Evolutionary conservation across 441 rosid species (phyloP), one percentile per base, ranked within the genome.

Genomic region (Erodium trifolium): DNA sequence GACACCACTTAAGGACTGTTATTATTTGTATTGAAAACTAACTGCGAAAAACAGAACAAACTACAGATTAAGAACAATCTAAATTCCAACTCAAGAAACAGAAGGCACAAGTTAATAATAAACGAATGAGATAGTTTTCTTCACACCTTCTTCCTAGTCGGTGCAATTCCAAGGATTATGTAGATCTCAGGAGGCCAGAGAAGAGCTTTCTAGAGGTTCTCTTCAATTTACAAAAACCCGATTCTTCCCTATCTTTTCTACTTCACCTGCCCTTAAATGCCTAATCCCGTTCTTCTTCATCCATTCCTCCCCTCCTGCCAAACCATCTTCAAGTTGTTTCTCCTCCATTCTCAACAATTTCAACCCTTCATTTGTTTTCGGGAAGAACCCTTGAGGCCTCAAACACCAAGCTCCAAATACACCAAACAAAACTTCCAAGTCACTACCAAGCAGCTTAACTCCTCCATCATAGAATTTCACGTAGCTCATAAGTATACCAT

Each of bases 371-470:
- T 76, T 84, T 66, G 72, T 11, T 79, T 80, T 85, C 0, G 92
- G 89, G 71, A 93, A 89, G 79, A 91, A 93, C 62, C 96, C 87
- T 73, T 91, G 85, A 0, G 96, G 93, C 68, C 92, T 87, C 78
- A 88, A 76, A 55, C 97, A 93, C 96, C 97, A 93, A 18, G 85
- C 78, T 76, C 88, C 45, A 68, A 89, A 91, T 43, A 90, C 86
- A 3, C 88, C 91, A 65, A 86, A 91, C 45, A 93, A 69, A 65
- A 84, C 84, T 76, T 86, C 86, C 81, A 85, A 55, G 78, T 93
- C 93, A 43, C 78, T 65, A 69, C 78, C 70, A 9, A 91, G 80
- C 81, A 88, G 89, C 66, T 87, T 81, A n/a, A 89, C 84, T 12
- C 91, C 92, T 68, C 72, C 81, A 13, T 81, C 65, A 16, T 85